Base-by-base conservation (phyloP, 805 yeast genomes). In the Pichia nakasei region DNA sequence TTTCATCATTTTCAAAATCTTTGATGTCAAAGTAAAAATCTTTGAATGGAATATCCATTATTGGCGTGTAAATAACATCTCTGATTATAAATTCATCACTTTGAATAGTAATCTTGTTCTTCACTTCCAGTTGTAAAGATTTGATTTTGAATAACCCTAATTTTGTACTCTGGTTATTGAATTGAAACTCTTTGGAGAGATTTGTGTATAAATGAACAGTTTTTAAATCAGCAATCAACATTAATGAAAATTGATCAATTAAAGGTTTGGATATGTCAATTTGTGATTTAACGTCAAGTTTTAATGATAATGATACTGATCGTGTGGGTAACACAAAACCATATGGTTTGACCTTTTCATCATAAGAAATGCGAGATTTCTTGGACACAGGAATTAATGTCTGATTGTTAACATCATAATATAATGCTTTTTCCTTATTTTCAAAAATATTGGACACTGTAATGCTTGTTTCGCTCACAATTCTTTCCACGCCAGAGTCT, bases 121-220 rank as follows among this genome's bases (percentile, higher is more conserved):
- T 17, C 17, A 27, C 22, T 42, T 37, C 26, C 9, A 42, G 4
- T 37, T 38, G 13, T 37, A 24, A 24, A 11, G 27, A 24, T 11
- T 11, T 11, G 9, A 24, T 38, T 21, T 27, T 31, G 19, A 43
- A 39, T 17, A 38, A 35, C 19, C 46, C 46, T 15, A 43, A 27
- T 7, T 27, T n/a, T 6, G 43, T 43, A 43, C 46, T 43, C 35
- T 43, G 46, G 1, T 37, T 39, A 39, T 43, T 43, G 12, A 35
- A 39, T 12, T 38, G 42, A 35, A 43, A 43, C 18, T 43, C 46
- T 5, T 27, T 43, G 6, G 39, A 27, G 29, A 38, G 35, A 35
- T 43, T 43, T 9, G 22, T 18, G 13, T 22, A 22, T 13, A 34
- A 35, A 5, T 29, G 35, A 27, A 34, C 17, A 19, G 20, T 22